A percentile compares a stretch with the other conserved stretches of the same genome.
phyloP scores from a whole-genome alignment of 2,329 filamentous ascomycete genomes.

The Colletotrichum caudatum region DNA sequence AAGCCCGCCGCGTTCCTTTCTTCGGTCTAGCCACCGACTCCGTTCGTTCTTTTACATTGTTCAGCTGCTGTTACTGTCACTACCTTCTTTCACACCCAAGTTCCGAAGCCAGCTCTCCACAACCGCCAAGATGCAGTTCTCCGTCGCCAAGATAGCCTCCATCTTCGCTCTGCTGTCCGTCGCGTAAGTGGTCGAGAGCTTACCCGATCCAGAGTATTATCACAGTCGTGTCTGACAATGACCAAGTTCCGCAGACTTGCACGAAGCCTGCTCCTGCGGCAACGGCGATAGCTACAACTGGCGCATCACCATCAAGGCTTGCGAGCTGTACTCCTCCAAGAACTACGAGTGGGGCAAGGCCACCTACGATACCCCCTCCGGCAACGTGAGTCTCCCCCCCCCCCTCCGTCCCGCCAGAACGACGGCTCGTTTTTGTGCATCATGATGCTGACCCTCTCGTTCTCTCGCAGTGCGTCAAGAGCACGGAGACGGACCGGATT shows the following conservation, averaged over 20 bases:
- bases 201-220: neutral
- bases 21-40: slow-evolving; percentile 40
- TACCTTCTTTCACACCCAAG: slow-evolving; percentile 19
- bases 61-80: slow-evolving; percentile 25
- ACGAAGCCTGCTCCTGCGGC: slow-evolving; percentile 43
- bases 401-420: neutral
- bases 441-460: neutral
- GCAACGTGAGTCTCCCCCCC: slow-evolving; percentile 29
- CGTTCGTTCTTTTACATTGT: slow-evolving; percentile 34
- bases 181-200: slow-evolving; percentile 14
- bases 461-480: slow-evolving; percentile 33
- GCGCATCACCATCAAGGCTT: slow-evolving; percentile 44
- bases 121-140: slow-evolving; percentile 39
- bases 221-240: neutral
- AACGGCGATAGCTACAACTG: slow-evolving; percentile 46
- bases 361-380: slow-evolving; percentile 38
- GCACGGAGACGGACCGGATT: slow-evolving; percentile 26
- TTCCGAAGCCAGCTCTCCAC: neutral
- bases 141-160: slow-evolving; percentile 33
- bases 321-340: slow-evolving; percentile 39
- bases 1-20: slow-evolving; percentile 40
- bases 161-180: slow-evolving; percentile 25
- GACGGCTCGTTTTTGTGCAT: neutral
- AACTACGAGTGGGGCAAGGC: slow-evolving; percentile 38
- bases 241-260: slow-evolving; percentile 43